Conservation (phyloP, 805 yeast genomes). For the Zygosaccharomyces kombuchaensis region DNA sequence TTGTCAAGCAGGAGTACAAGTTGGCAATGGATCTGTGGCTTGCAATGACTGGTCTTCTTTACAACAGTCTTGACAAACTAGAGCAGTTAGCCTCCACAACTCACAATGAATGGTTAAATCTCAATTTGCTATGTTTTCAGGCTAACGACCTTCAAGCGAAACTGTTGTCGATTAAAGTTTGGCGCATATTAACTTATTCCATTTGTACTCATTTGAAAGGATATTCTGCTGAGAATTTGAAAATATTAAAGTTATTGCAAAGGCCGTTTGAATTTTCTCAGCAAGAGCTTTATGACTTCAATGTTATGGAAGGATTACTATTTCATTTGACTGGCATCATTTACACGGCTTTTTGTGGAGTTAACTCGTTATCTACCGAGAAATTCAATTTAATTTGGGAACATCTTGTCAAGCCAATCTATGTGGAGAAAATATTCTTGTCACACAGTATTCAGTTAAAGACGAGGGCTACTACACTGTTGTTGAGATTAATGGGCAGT, state of each 20-base stretch:
- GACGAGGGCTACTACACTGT: constrained; percentile 5
- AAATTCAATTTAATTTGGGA: constrained; percentile 16
- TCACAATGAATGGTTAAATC: constrained; percentile 20
- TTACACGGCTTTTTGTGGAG: constrained; percentile 12
- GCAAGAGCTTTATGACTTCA: constrained; percentile 3
- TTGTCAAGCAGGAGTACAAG: constrained; percentile 20
- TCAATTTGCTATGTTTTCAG: constrained; percentile 20
- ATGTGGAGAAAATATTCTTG: constrained; percentile 1
- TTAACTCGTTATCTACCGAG: not conserved
- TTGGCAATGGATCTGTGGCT: constrained; percentile 32
- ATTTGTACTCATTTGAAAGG: constrained; percentile 12
- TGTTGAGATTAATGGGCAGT: constrained; percentile 6
- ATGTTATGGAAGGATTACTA: constrained; percentile 15
- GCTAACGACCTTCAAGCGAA: constrained; percentile 9
- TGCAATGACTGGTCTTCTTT: constrained; percentile 26
- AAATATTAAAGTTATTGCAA: constrained; percentile 10
- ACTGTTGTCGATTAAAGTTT: constrained; percentile 24
- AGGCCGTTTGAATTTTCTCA: constrained; percentile 18
- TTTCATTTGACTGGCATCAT: constrained; percentile 20
- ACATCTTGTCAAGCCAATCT: constrained; percentile 18
- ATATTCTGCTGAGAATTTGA: not conserved
- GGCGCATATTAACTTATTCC: constrained; percentile 28
- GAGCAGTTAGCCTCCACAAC: constrained; percentile 6
- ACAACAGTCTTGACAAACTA: constrained; percentile 13
- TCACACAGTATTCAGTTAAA: constrained; percentile 9